phyloP scores from a whole-genome alignment of 306 rosid species.

The Trifolium pratense region DNA sequence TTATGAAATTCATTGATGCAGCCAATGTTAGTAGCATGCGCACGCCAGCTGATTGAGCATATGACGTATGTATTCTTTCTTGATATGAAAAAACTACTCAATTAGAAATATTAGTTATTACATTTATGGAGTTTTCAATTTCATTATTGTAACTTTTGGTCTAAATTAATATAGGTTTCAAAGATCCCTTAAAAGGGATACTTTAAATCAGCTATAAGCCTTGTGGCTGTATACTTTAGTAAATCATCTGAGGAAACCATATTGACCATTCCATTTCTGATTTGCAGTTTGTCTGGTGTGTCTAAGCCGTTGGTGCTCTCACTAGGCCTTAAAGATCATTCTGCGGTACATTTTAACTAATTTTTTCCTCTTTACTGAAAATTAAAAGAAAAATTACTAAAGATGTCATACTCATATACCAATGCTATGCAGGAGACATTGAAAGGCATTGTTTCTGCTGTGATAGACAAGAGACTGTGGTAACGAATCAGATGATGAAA shows the following conservation, averaged over 20 bases:
- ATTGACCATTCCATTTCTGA: slow-evolving; percentile 28
- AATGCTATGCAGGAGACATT: slow-evolving; percentile 73
- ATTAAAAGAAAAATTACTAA: neutral
- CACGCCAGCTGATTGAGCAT: slow-evolving; percentile 82
- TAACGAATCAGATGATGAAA: slow-evolving; percentile 38
- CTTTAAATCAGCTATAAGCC: slow-evolving; percentile 1
- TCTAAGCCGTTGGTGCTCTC: slow-evolving; percentile 75
- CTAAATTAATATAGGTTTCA: neutral
- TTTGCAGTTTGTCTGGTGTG: slow-evolving; percentile 69
- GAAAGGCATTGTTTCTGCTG: slow-evolving; percentile 75
- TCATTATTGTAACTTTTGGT: neutral
- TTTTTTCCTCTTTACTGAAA: slow-evolving; percentile 3
- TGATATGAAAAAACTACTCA: slow-evolving; percentile 9
- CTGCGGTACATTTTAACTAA: slow-evolving; percentile 51
- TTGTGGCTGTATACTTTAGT: slow-evolving; percentile 1
- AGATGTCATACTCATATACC: slow-evolving; percentile 13
- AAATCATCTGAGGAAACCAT: slow-evolving; percentile 14
- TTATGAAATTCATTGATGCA: slow-evolving; percentile 47
- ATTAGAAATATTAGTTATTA: neutral
- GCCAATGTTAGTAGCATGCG: slow-evolving; percentile 89
- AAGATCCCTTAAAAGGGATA: slow-evolving; percentile 8
- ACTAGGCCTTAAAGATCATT: slow-evolving; percentile 94
- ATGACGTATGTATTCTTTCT: slow-evolving; percentile 59
- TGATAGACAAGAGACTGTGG: slow-evolving; percentile 69
- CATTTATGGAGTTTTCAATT: slow-evolving; percentile 15